Conservation (phyloP, 1,139 yeast genomes). For the Geotrichum cucujoidarum region DNA sequence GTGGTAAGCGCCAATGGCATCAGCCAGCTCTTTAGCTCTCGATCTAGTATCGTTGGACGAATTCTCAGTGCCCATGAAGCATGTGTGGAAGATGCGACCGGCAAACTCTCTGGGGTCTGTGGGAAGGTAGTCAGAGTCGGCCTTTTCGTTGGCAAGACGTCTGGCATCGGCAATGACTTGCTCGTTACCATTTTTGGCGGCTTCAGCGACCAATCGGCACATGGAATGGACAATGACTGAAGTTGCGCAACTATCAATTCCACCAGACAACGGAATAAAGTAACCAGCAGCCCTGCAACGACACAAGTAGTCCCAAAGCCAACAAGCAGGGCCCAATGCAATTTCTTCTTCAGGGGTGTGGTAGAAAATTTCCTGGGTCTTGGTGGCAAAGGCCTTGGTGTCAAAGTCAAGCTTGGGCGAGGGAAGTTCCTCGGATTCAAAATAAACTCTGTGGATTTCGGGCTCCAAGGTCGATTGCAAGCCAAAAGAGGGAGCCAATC, state of each 20-base stretch:
- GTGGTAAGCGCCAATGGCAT: slow-evolving; percentile 79
- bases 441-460: slow-evolving; percentile 59
- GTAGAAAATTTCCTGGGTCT: slow-evolving; percentile 46
- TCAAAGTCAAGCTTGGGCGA: slow-evolving; percentile 46
- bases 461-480: slow-evolving; percentile 55
- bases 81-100: slow-evolving; percentile 70
- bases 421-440: slow-evolving; percentile 25
- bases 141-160: slow-evolving; percentile 48
- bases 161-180: slow-evolving; percentile 76
- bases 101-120: slow-evolving; percentile 71
- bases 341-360: slow-evolving; percentile 92
- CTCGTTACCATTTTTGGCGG: slow-evolving; percentile 57
- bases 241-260: slow-evolving; percentile 96
- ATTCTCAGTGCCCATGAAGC: slow-evolving; percentile 93
- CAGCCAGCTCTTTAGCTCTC: slow-evolving; percentile 76
- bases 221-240: slow-evolving; percentile 90
- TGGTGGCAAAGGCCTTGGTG: slow-evolving; percentile 59
- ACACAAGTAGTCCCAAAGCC: slow-evolving; percentile 97
- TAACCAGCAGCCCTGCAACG: slow-evolving; percentile 86
- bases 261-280: slow-evolving; percentile 92
- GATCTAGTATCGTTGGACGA: slow-evolving; percentile 81
- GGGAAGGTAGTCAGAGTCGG: slow-evolving; percentile 58
- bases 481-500: slow-evolving; percentile 71
- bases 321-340: slow-evolving; percentile 97
- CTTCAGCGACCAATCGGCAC: slow-evolving; percentile 78